A percentile compares a stretch with the other conserved stretches of the same genome.
Evolutionary conservation across 495 filamentous ascomycete species (phyloP).

Genomic region (Cercophora sp.): DNA sequence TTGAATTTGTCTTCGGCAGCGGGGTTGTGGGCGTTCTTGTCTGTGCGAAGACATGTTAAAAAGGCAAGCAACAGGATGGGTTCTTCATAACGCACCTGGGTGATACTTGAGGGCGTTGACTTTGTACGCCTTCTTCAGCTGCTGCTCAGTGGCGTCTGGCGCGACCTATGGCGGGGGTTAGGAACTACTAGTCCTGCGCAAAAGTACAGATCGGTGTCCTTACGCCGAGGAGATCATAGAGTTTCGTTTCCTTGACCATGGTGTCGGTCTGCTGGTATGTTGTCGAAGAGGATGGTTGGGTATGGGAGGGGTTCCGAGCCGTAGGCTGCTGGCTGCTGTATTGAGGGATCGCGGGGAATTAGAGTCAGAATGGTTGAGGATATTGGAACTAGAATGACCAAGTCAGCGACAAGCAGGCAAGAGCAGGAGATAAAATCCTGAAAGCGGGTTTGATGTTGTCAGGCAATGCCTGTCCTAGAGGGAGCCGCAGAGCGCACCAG

Average conservation of each 20-base stretch:
- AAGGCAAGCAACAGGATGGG: conserved; percentile 2
- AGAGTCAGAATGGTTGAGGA: not conserved
- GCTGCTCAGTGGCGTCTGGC: conserved; percentile 65
- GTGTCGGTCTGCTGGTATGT: conserved; percentile 35
- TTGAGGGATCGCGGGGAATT: not conserved
- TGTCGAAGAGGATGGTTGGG: not conserved
- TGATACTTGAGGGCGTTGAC: conserved; percentile 86
- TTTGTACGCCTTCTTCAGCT: conserved; percentile 89
- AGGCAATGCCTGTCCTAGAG: not conserved
- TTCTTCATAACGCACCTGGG: conserved; percentile 76
- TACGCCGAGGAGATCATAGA: conserved; percentile 85
- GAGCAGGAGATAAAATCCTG: not conserved
- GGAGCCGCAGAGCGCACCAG: too few relatives aligned
- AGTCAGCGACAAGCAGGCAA: not conserved
- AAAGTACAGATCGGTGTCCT: too few relatives aligned
- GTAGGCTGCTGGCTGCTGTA: not conserved
- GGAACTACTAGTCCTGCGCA: too few relatives aligned
- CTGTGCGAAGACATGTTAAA: conserved; percentile 42
- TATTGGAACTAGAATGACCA: not conserved
- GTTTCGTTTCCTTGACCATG: conserved; percentile 90
- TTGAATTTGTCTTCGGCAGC: conserved; percentile 97
- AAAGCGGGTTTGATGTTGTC: not conserved
- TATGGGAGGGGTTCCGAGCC: not conserved
- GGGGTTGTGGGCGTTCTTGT: conserved; percentile 94
- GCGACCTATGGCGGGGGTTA: conserved; percentile 54